Base-by-base conservation (phyloP, 1,284 basidiomycete species). In the Violaceomyces palustris region DNA sequence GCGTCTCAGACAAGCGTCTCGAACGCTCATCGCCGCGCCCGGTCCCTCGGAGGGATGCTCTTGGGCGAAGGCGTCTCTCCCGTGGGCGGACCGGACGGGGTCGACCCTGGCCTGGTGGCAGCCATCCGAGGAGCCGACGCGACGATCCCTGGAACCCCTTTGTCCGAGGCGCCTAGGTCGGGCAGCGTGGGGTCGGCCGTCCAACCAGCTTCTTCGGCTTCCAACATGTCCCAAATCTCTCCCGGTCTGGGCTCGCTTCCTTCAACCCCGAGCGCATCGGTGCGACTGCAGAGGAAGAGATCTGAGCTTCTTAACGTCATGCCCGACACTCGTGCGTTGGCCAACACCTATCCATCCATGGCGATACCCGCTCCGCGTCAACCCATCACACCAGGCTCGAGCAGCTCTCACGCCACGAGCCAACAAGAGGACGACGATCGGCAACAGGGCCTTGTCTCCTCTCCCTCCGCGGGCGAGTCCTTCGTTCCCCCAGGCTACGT, bases 1-100 rank as follows among this genome's bases (percentile, higher is more conserved):
- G 47, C 50, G 10, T 45, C 52, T 30, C 42, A 47, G 27, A 45
- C 42, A 47, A 24, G 25, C 10, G 23, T 10, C 40, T 46, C 51
- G 14, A 64, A 51, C 45, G 46, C 53, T 18, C 69, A 72, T 51
- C 59, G 69, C 5, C 56, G 69, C 25, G 60, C 68, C 10, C 56
- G 63, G n/a, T 72, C 69, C 6, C 53, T 69, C 9, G 64, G 62
- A 17, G 64, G 61, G 14, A 50, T 47, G 9, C 41, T 65, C 22
- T 45, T 67, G 6, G 54, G 60, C 12, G 59, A 60, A 28, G 49
- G 56, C 19, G 38, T 59, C 35, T 64, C 69, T 27, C 61, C 69
- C 6, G 50, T 72, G 9, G 69, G 69, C 26, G 69, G 69, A 6
- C 67, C 69, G 4, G 69, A 72, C 23, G 69, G 69, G 18, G 67